phyloP scores from a whole-genome alignment of 2,329 filamentous ascomycete genomes.

The Trichoderma sp. region DNA sequence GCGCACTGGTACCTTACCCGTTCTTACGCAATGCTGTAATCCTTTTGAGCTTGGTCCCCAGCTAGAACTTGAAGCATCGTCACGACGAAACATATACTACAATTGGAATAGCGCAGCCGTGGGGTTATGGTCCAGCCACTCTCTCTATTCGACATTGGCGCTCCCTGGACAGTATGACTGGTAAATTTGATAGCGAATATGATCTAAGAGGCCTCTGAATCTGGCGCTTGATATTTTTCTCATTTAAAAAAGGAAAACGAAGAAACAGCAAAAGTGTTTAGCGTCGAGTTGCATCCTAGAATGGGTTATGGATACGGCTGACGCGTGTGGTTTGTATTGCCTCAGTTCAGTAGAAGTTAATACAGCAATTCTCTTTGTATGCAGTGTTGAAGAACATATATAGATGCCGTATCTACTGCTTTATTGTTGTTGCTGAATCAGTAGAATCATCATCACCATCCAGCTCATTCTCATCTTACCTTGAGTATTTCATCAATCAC shows the following conservation, averaged over 20 bases:
- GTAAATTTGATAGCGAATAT: background rate
- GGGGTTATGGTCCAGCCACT: background rate
- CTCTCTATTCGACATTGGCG: background rate
- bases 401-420: background rate
- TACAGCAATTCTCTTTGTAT: background rate
- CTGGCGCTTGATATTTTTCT: background rate
- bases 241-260: background rate
- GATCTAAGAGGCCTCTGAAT: background rate
- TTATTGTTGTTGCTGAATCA: too few relatives aligned
- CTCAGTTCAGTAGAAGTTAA: background rate
- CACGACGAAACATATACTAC: background rate
- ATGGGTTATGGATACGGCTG: background rate
- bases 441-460: too few relatives aligned
- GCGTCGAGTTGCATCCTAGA: background rate
- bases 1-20: background rate
- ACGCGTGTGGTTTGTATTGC: background rate
- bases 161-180: background rate
- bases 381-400: background rate
- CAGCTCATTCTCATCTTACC: too few relatives aligned
- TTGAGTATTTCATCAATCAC: too few relatives aligned
- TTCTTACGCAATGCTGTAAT: background rate
- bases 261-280: background rate
- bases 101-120: background rate
- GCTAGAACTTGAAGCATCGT: background rate
- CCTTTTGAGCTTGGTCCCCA: background rate